Percentiles rank a stretch among this genome's conserved stretches.
Conservation (phyloP, 2,329 filamentous ascomycete species). For the Curvularia sp. region DNA sequence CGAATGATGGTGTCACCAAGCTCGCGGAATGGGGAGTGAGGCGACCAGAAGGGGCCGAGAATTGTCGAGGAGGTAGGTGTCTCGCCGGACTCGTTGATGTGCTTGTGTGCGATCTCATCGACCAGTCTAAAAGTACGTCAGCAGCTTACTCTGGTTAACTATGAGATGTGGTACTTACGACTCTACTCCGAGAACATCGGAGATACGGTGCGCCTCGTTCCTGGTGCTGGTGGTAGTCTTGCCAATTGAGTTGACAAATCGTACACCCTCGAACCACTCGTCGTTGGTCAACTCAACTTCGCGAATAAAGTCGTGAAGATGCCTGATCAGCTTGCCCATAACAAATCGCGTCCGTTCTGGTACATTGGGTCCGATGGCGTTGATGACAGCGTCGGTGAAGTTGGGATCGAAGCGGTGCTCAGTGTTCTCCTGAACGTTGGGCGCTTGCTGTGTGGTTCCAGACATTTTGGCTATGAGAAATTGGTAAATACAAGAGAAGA, state of each 20-base stretch:
- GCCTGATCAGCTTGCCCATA: slow-evolving; percentile 68
- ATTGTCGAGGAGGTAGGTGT: slow-evolving; percentile 77
- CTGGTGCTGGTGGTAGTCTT: slow-evolving; percentile 71
- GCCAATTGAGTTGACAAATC: slow-evolving; percentile 77
- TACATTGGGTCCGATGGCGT: slow-evolving; percentile 74
- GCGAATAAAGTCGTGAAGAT: slow-evolving; percentile 79
- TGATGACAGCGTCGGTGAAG: slow-evolving; percentile 77
- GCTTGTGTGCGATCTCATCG: slow-evolving; percentile 70
- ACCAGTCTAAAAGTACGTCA: slow-evolving; percentile 58
- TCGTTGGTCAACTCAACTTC: slow-evolving; percentile 78
- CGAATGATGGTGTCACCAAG: slow-evolving; percentile 72
- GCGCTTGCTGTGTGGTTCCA: slow-evolving; percentile 32
- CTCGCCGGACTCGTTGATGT: slow-evolving; percentile 66
- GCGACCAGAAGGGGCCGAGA: slow-evolving; percentile 80
- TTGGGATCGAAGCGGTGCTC: slow-evolving; percentile 70
- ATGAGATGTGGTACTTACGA: slow-evolving; percentile 57
- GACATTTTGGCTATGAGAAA: slow-evolving; percentile 18
- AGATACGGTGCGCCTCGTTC: slow-evolving; percentile 77
- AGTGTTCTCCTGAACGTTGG: slow-evolving; percentile 29
- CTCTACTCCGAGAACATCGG: slow-evolving; percentile 76
- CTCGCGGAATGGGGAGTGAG: slow-evolving; percentile 74
- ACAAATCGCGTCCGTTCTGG: slow-evolving; percentile 69
- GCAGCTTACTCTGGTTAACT: not conserved
- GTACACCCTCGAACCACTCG: slow-evolving; percentile 78
- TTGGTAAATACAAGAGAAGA: not conserved